A percentile compares a stretch with the other conserved stretches of the same genome.
These are phyloP conservation scores for Smithsoniella earleae DNA, from an alignment of 163 green algal species.

Conservation along the genomic window DNA sequence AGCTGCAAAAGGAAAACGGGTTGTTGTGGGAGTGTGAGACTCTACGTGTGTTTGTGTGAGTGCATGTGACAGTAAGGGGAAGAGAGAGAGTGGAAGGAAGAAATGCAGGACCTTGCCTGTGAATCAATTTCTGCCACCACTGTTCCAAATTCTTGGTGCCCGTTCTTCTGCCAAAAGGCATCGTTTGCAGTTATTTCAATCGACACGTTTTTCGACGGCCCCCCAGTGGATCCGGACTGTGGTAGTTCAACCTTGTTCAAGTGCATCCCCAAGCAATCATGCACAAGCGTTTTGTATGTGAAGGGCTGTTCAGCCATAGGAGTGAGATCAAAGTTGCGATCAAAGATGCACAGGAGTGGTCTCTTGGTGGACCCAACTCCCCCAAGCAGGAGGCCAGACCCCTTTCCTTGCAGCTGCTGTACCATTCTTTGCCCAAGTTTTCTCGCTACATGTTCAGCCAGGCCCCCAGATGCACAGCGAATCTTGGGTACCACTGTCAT, in stretches of 20 bases:
- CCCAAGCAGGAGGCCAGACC: conserved; percentile 3
- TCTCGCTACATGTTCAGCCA: conserved; percentile 83
- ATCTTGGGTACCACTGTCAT: conserved; percentile 90
- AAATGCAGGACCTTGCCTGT: no score
- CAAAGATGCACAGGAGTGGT: conserved; percentile 92
- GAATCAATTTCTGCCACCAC: conserved; percentile 40
- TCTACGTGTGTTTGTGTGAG: no score
- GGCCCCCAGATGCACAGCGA: conserved; percentile 74
- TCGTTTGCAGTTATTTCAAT: conserved; percentile 53
- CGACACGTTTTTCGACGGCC: neutral
- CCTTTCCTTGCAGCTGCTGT: conserved; percentile 17
- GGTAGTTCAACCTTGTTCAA: conserved; percentile 71
- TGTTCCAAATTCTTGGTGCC: conserved; percentile 62
- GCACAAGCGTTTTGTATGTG: conserved; percentile 92
- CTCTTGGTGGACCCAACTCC: conserved; percentile 55
- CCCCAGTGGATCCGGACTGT: neutral
- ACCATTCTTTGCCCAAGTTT: conserved; percentile 56
- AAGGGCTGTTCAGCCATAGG: conserved; percentile 71
- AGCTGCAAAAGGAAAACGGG: no score
- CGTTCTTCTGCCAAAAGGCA: conserved; percentile 71
- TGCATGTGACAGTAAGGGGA: no score
- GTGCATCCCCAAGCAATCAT: conserved; percentile 63
- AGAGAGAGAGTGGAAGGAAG: no score
- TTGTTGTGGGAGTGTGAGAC: no score
- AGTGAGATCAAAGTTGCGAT: conserved; percentile 94